Conservation (phyloP, 139 green algal species). For the Chlorella sp. region DNA sequence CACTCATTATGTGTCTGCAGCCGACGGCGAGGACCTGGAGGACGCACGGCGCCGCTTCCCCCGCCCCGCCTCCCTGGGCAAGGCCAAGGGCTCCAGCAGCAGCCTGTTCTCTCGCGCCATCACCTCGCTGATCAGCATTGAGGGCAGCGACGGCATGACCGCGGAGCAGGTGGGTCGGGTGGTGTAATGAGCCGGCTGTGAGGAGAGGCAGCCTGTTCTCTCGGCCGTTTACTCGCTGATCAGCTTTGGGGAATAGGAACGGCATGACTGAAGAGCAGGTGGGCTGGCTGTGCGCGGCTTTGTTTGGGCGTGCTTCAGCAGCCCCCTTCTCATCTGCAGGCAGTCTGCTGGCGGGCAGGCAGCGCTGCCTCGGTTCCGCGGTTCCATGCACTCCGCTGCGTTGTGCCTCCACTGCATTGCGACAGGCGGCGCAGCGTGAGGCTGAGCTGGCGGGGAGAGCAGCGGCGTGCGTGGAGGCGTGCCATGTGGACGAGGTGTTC, state of each 20-base stretch:
- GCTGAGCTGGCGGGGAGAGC: conserved; percentile 39
- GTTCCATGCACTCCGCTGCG: neutral
- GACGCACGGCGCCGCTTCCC: conserved; percentile 24
- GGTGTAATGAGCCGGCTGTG: neutral
- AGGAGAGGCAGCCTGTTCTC: too few relatives aligned
- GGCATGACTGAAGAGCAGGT: too few relatives aligned
- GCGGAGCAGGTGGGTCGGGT: conserved; percentile 28
- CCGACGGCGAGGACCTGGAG: conserved; percentile 31
- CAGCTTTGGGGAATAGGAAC: too few relatives aligned
- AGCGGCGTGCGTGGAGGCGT: conserved; percentile 60
- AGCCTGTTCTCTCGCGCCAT: conserved; percentile 46
- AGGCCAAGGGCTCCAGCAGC: conserved; percentile 7
- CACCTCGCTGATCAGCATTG: conserved; percentile 60
- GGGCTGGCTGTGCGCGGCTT: too few relatives aligned
- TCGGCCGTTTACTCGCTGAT: too few relatives aligned
- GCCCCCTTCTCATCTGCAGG: too few relatives aligned
- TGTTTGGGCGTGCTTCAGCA: too few relatives aligned
- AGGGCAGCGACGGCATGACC: conserved; percentile 39
- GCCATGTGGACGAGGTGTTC: conserved; percentile 89
- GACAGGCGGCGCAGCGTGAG: conserved; percentile 38
- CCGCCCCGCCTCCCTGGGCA: neutral
- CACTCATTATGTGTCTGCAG: neutral
- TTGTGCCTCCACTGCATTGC: neutral
- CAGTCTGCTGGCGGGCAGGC: too few relatives aligned
- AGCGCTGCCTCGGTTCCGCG: too few relatives aligned